Evolutionary conservation across 495 filamentous ascomycete species (phyloP), one percentile per base, ranked within the genome.

Genomic region (Opeltia flavorubescens): DNA sequence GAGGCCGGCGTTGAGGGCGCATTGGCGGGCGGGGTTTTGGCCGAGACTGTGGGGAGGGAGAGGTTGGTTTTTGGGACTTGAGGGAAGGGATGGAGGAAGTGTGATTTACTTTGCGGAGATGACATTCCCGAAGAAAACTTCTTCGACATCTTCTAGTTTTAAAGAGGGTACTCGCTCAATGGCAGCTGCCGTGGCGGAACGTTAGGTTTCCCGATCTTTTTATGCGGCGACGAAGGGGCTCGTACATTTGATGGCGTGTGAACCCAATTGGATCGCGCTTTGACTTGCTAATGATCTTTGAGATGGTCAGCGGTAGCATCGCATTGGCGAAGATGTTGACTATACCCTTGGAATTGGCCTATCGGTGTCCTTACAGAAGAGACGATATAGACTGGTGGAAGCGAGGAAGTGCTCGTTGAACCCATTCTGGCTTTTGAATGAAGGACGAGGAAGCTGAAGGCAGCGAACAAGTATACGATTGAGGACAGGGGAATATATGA

Each of bases 71-170:
- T 34, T 29, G 25, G 25, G 31, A 15, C 17, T 27, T 44, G 12
- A 24, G 31, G 35, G 27, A 39, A 27, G 13, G 27, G 52, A 46
- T 24, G 52, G 30, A 12, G 33, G 11, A 28, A 23, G 44, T 43
- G 9, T 21, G 59, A n/a, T 74, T 55, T 73, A 95, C 89, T 87
- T 87, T 57, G 89, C 91, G 36, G 88, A 93, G 55, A 98, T 75
- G 44, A 98, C 91, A 72, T 98, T 98, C 59, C 91, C 91, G 57
- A 94, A 91, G 74, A 91, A 93, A 59, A 96, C 85, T 59, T 98
- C 91, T 60, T 96, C 77, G 20, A 98, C 86, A 61, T 91, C 74
- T 49, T 82, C 74, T 38, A 86, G 71, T 62, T 89, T 83, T 66
- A 98, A 75, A 52, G 80, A 78, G 48, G 89, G 83, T 28, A 84